These are phyloP conservation scores for Ophiocordyceps camponoti-floridani DNA, from an alignment of 2,329 filamentous ascomycete genomes.

Conservation along the genomic window DNA sequence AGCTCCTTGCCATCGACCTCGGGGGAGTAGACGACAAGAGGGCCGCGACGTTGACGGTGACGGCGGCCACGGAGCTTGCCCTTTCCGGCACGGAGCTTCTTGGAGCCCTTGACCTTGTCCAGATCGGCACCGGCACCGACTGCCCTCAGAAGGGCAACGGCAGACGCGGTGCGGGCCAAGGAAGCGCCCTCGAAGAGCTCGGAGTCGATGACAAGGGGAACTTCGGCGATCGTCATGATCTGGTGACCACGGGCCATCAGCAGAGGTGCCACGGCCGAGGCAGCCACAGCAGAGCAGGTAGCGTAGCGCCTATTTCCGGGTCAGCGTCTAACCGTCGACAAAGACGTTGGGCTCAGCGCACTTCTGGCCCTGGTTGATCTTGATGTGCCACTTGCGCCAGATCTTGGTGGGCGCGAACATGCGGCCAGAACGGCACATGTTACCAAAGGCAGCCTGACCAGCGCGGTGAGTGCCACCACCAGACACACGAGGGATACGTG, in stretches of 20 bases:
- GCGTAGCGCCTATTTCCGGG: slow-evolving; percentile 61
- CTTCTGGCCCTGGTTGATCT: slow-evolving; percentile 99
- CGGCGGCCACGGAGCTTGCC: slow-evolving; percentile 95
- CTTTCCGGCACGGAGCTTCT: slow-evolving; percentile 97
- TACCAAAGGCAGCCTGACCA: slow-evolving; percentile 99
- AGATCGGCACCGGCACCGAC: slow-evolving; percentile 81
- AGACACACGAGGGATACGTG: slow-evolving; percentile 99
- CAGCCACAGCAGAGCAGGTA: slow-evolving; percentile 91
- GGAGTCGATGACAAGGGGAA: slow-evolving; percentile 90
- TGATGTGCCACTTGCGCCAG: slow-evolving; percentile 99
- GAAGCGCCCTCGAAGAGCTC: slow-evolving; percentile 66
- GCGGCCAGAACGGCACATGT: slow-evolving; percentile 99
- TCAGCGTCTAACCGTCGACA: slow-evolving; percentile 5
- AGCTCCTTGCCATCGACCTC: slow-evolving; percentile 91
- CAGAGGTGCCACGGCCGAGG: slow-evolving; percentile 85
- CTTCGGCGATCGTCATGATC: slow-evolving; percentile 80
- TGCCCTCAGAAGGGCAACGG: slow-evolving; percentile 73
- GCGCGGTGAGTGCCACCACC: slow-evolving; percentile 99
- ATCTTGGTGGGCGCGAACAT: slow-evolving; percentile 99
- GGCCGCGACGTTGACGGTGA: slow-evolving; percentile 92
- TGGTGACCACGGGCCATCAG: slow-evolving; percentile 95
- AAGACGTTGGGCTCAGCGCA: slow-evolving; percentile 23
- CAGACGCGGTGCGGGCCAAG: slow-evolving; percentile 75
- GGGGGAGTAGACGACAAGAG: slow-evolving; percentile 94
- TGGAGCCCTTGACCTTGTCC: slow-evolving; percentile 88